Percentiles rank a stretch among this genome's conserved stretches.
phyloP scores from a whole-genome alignment of 2,329 filamentous ascomycete species.

The Colletotrichum scovillei region DNA sequence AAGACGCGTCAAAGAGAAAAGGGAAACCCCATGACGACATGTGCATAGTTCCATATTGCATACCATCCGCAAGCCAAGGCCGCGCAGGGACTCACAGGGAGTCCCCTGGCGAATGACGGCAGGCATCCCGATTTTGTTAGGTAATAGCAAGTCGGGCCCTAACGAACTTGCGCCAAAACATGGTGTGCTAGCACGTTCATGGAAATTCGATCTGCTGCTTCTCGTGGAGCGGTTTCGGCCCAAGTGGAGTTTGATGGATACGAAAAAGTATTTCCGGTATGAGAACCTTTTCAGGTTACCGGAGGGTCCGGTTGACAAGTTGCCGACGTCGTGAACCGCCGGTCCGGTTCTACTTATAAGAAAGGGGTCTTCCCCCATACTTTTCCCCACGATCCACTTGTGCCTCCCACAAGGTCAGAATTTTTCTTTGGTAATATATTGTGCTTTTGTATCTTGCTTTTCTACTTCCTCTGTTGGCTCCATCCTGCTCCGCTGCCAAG shows the following conservation, averaged over 20 bases:
- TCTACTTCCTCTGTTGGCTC: background rate
- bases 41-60: background rate
- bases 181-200: slow-evolving; percentile 18
- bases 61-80: slow-evolving; percentile 10
- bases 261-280: slow-evolving; percentile 16
- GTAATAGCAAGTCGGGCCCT: slow-evolving; percentile 19
- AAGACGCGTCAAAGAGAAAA: slow-evolving; percentile 1
- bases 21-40: slow-evolving; percentile 6
- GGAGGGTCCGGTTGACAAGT: slow-evolving; percentile 13
- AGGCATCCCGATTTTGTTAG: slow-evolving; percentile 27
- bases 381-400: slow-evolving; percentile 29
- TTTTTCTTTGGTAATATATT: slow-evolving; percentile 13
- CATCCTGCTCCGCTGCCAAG: slow-evolving; percentile 8
- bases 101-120: slow-evolving; percentile 25
- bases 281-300: slow-evolving; percentile 16
- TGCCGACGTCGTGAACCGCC: slow-evolving; percentile 25
- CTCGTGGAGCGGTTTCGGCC: slow-evolving; percentile 30
- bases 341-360: slow-evolving; percentile 32
- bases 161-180: background rate
- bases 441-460: background rate
- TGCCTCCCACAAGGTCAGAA: slow-evolving; percentile 15
- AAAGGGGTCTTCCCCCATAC: slow-evolving; percentile 25
- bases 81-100: slow-evolving; percentile 17
- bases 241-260: slow-evolving; percentile 33
- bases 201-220: slow-evolving; percentile 31